Conservation (phyloP, 1,284 basidiomycete genomes). For the Puccinia coronata region DNA sequence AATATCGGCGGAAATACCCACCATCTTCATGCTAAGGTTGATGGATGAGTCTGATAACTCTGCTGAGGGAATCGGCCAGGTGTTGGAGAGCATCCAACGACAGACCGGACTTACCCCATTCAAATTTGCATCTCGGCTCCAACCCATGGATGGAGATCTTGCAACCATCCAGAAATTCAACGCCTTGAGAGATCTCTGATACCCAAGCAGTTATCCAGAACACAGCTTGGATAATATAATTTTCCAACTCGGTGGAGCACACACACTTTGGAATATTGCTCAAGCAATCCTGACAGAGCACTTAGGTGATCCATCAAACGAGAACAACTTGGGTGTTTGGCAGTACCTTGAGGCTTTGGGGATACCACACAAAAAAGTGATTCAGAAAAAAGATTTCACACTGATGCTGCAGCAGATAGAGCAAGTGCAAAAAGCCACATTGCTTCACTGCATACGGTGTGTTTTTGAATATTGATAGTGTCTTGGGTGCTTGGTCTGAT, state of each 20-base stretch:
- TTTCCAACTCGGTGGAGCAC: background rate
- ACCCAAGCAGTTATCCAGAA: background rate
- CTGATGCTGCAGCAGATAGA: background rate
- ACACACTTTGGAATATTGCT: background rate
- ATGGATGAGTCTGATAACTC: constrained; percentile 10
- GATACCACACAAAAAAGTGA: constrained; percentile 18
- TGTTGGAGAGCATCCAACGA: background rate
- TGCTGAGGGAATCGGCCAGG: background rate
- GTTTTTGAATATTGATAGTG: too few relatives aligned
- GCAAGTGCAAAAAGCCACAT: background rate
- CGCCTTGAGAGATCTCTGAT: background rate
- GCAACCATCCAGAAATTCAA: background rate
- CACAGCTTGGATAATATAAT: background rate
- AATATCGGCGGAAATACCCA: background rate
- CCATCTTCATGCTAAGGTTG: background rate
- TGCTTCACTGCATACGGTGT: constrained; percentile 8
- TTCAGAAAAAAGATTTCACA: constrained; percentile 16
- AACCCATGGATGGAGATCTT: constrained; percentile 1
- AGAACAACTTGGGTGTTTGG: constrained; percentile 16
- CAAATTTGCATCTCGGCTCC: background rate
- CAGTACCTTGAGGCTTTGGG: constrained; percentile 10
- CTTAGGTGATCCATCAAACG: background rate
- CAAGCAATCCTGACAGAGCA: background rate
- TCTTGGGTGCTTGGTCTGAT: background rate
- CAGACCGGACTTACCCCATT: background rate